Evolutionary conservation across 169 alveolate species (phyloP).

Genomic region (Nephromyces sp.): DNA sequence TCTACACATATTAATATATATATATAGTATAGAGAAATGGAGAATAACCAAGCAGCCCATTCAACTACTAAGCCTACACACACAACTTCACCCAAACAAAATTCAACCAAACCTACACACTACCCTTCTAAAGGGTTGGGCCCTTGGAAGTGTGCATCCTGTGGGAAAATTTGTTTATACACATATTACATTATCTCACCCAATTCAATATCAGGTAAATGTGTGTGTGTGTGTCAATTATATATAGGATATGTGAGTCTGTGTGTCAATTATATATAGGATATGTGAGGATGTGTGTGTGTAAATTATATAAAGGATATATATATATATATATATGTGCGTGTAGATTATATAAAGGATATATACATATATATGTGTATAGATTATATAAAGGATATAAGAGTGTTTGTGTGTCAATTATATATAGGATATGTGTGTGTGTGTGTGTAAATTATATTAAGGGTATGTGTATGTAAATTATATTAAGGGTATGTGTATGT

Average conservation of each 20-base stretch:
- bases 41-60: too few species aligned
- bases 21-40: too few species aligned
- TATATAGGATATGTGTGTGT: neutral
- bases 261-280: neutral
- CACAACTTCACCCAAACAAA: too few species aligned
- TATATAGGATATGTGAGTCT: neutral
- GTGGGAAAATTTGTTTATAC: slow-evolving; percentile 45
- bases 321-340: too few species aligned
- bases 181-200: slow-evolving; percentile 43
- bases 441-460: neutral
- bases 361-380: too few species aligned
- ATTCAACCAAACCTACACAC: too few species aligned
- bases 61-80: too few species aligned
- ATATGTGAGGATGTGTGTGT: too few species aligned
- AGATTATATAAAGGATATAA: too few species aligned
- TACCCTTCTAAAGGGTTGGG: slow-evolving; percentile 13
- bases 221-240: neutral
- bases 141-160: slow-evolving; percentile 37
- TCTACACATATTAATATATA: too few species aligned
- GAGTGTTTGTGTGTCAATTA: neutral
- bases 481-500: neutral
- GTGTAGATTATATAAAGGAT: too few species aligned
- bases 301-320: too few species aligned
- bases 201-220: slow-evolving; percentile 19
- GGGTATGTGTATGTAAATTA: neutral